These are phyloP conservation scores for Ophiostoma australiae DNA, from an alignment of 2,329 filamentous ascomycete genomes.

Conservation along the genomic window DNA sequence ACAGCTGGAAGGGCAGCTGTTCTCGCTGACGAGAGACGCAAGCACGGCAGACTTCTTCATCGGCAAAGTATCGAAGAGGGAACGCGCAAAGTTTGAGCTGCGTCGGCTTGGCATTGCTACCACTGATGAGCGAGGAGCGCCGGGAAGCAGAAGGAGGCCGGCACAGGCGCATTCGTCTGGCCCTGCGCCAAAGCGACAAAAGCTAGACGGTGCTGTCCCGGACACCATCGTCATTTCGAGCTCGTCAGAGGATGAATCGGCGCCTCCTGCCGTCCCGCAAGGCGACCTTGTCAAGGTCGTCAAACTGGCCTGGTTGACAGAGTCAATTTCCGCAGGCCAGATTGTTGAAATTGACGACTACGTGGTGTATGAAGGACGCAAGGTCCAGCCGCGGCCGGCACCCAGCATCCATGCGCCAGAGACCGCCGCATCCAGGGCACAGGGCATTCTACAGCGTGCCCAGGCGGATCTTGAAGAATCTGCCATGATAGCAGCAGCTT, in stretches of 20 bases:
- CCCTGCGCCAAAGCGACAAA: constrained; percentile 25
- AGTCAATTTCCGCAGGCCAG: constrained; percentile 44
- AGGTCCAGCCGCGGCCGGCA: background rate
- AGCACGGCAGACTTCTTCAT: constrained; percentile 69
- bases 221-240: constrained; percentile 23
- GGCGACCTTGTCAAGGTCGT: constrained; percentile 43
- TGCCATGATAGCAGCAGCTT: background rate
- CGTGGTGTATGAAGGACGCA: constrained; percentile 48
- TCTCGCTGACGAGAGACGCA: constrained; percentile 64
- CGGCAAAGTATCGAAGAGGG: constrained; percentile 64
- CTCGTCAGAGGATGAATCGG: constrained; percentile 30
- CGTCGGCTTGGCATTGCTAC: constrained; percentile 59
- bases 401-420: background rate
- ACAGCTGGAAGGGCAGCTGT: constrained; percentile 59
- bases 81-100: constrained; percentile 73
- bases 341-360: constrained; percentile 49
- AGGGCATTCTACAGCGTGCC: constrained; percentile 35
- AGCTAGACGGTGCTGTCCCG: background rate
- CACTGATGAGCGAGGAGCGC: constrained; percentile 40
- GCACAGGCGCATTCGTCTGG: constrained; percentile 14
- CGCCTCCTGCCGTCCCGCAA: constrained; percentile 17
- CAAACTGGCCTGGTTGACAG: constrained; percentile 55
- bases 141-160: background rate
- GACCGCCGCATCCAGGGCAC: background rate
- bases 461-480: constrained; percentile 27